phyloP scores from a whole-genome alignment of 2,329 filamentous ascomycete genomes.

The Pseudogymnoascus sp. region DNA sequence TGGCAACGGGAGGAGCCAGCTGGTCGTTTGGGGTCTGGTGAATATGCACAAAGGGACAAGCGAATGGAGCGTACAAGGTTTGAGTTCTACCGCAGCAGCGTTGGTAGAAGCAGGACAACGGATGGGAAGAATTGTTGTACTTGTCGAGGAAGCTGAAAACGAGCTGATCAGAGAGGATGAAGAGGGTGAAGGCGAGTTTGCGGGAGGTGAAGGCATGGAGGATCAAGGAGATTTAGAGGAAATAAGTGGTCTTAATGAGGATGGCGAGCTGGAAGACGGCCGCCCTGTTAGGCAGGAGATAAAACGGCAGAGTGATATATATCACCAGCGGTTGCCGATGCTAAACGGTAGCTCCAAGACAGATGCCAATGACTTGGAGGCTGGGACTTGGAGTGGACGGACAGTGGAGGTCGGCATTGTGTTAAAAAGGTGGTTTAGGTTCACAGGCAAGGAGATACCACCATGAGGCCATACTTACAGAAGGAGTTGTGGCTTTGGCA shows the following conservation, averaged over 20 bases:
- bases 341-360: slow-evolving; percentile 48
- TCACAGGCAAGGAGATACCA: slow-evolving; percentile 22
- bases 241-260: slow-evolving; percentile 20
- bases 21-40: slow-evolving; percentile 59
- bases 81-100: slow-evolving; percentile 53
- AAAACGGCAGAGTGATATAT: slow-evolving; percentile 32
- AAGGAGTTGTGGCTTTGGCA: background rate
- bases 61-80: slow-evolving; percentile 68
- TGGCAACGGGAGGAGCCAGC: slow-evolving; percentile 33
- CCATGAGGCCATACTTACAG: background rate
- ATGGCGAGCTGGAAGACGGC: slow-evolving; percentile 23
- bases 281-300: slow-evolving; percentile 21
- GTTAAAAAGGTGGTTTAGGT: slow-evolving; percentile 58
- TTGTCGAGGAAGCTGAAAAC: slow-evolving; percentile 36
- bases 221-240: slow-evolving; percentile 15
- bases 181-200: slow-evolving; percentile 28
- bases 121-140: slow-evolving; percentile 34
- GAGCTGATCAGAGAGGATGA: slow-evolving; percentile 18
- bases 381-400: slow-evolving; percentile 48
- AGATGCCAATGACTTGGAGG: slow-evolving; percentile 34
- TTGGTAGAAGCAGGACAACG: slow-evolving; percentile 53
- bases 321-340: slow-evolving; percentile 46
- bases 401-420: slow-evolving; percentile 50
- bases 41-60: slow-evolving; percentile 58
- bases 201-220: slow-evolving; percentile 32